Evolutionary conservation across 768 basidiomycete species (phyloP).

Genomic region (Phylloporus sp.): DNA sequence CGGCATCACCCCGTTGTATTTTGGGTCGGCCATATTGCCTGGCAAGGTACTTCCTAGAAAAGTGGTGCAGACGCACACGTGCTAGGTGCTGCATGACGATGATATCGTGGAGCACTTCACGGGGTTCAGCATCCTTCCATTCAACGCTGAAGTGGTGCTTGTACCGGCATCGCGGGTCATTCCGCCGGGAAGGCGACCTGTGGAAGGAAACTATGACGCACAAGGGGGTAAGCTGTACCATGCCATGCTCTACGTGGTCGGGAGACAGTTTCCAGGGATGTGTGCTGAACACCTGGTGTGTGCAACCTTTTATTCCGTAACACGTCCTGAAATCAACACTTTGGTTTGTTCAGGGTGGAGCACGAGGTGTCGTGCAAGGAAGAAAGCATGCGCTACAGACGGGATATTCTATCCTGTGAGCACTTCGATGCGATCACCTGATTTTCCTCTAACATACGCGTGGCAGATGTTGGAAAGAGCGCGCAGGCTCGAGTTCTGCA

Average conservation of each 20-base stretch:
- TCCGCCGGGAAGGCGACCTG: slow-evolving; percentile 3
- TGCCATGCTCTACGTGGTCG: slow-evolving; percentile 5
- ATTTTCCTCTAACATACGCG: background rate
- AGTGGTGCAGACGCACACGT: background rate
- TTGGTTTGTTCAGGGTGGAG: background rate
- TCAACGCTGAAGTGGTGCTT: background rate
- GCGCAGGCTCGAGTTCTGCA: background rate
- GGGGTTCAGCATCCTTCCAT: slow-evolving; percentile 1
- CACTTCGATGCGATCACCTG: background rate
- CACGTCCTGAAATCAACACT: background rate
- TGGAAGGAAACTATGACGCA: slow-evolving; percentile 2
- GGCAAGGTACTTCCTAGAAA: background rate
- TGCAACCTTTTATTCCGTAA: background rate
- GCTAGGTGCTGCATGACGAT: background rate
- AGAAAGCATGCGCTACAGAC: background rate
- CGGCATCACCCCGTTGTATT: background rate
- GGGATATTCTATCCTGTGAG: slow-evolving; percentile 5
- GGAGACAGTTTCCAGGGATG: slow-evolving; percentile 8
- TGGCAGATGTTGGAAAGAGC: slow-evolving; percentile 4
- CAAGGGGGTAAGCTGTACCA: slow-evolving; percentile 6
- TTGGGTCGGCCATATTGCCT: slow-evolving; percentile 1
- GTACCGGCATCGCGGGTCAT: slow-evolving; percentile 1
- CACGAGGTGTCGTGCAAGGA: slow-evolving; percentile 2
- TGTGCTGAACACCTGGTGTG: slow-evolving; percentile 5
- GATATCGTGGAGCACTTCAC: background rate